These are phyloP conservation scores for Aspergillus nomiae DNA, from an alignment of 2,329 filamentous ascomycete genomes.

Conservation along the genomic window DNA sequence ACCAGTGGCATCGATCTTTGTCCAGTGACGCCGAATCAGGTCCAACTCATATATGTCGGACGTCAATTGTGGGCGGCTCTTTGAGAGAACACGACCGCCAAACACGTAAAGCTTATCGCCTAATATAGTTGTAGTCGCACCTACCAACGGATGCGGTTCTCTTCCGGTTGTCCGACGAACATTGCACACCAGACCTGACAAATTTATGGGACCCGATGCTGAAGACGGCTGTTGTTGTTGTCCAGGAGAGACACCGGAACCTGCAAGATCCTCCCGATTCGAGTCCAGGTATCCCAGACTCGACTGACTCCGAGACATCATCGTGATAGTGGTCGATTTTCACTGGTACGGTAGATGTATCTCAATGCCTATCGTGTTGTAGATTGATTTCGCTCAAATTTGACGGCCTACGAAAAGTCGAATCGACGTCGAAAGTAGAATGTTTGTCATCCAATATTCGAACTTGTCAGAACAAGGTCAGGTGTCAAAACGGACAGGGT, in stretches of 20 bases:
- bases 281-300: slow-evolving; percentile 39
- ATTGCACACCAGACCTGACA: slow-evolving; percentile 69
- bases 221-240: slow-evolving; percentile 27
- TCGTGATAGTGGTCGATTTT: slow-evolving; percentile 20
- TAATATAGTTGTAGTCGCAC: slow-evolving; percentile 90
- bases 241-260: slow-evolving; percentile 33
- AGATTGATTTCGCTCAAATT: not conserved
- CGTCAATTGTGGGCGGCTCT: slow-evolving; percentile 80
- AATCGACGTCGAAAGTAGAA: not conserved
- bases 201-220: slow-evolving; percentile 55
- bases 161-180: slow-evolving; percentile 81
- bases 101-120: slow-evolving; percentile 98
- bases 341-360: not conserved
- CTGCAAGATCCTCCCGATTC: slow-evolving; percentile 32
- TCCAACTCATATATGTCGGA: slow-evolving; percentile 93
- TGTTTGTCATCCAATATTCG: slow-evolving; percentile 3
- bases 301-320: slow-evolving; percentile 44
- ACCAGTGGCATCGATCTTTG: slow-evolving; percentile 78
- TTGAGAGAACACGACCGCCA: slow-evolving; percentile 83
- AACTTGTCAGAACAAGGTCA: slow-evolving; percentile 6
- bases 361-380: not conserved
- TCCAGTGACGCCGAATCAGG: slow-evolving; percentile 89
- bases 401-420: not conserved
- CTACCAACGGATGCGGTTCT: slow-evolving; percentile 88
- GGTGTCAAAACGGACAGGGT: slow-evolving; percentile 18